A percentile compares a stretch with the other conserved stretches of the same genome.
phyloP scores from a whole-genome alignment of 306 rosid species.

The Elaeagnus macrophylla region DNA sequence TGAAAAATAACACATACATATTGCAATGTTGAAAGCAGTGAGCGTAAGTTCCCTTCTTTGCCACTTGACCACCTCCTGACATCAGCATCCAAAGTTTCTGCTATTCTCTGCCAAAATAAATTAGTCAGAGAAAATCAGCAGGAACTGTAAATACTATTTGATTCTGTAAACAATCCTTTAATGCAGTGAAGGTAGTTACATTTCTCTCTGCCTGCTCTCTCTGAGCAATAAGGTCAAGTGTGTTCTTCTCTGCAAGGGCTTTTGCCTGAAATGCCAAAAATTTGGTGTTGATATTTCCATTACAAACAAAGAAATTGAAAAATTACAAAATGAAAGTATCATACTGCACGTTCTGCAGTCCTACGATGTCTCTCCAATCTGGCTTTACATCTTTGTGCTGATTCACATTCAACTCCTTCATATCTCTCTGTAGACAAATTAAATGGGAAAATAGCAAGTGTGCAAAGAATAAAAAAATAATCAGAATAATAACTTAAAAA shows the following conservation, averaged over 20 bases:
- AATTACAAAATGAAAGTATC: constrained; percentile 11
- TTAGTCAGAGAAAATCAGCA: constrained; percentile 17
- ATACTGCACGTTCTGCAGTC: constrained; percentile 83
- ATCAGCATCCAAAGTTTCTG: constrained; percentile 93
- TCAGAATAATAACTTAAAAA: background rate
- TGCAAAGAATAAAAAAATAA: too few relatives aligned
- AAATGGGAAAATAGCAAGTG: constrained; percentile 19
- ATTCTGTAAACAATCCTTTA: constrained; percentile 5
- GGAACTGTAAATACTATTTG: constrained; percentile 18
- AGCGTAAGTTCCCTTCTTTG: constrained; percentile 98
- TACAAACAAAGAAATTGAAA: constrained; percentile 5
- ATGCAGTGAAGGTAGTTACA: constrained; percentile 28
- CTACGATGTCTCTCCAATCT: constrained; percentile 69
- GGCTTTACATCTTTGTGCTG: constrained; percentile 75
- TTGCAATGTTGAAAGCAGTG: constrained; percentile 94
- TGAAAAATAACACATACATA: constrained; percentile 57
- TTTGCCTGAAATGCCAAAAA: constrained; percentile 56
- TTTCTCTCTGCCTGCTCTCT: constrained; percentile 87
- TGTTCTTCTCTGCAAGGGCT: constrained; percentile 88
- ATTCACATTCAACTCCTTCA: constrained; percentile 46
- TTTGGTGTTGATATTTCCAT: constrained; percentile 13
- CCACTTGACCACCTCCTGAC: constrained; percentile 97
- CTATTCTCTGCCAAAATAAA: constrained; percentile 70
- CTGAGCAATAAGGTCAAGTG: constrained; percentile 73
- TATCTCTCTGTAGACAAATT: constrained; percentile 32